Conservation (phyloP, 371 early-diverging fungal species). For the Dinochytrium kinnereticum region DNA sequence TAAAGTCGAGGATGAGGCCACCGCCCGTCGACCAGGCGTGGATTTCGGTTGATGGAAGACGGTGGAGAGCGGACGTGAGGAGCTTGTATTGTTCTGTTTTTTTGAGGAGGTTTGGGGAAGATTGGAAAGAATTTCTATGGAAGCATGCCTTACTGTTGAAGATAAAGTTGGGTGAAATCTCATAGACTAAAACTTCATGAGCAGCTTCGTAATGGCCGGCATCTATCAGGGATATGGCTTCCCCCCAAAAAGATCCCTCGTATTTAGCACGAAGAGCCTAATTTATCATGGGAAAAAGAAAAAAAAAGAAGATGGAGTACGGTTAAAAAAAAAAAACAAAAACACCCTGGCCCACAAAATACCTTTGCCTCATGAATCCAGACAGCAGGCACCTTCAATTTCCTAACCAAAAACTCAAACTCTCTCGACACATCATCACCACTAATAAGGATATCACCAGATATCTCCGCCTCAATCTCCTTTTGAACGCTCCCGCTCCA, state of each 20-base stretch:
- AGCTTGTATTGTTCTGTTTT: background rate
- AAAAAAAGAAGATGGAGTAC: background rate
- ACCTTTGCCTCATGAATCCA: slow-evolving; percentile 72
- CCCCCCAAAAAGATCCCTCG: slow-evolving; percentile 51
- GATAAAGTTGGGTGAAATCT: slow-evolving; percentile 31
- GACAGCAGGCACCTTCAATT: slow-evolving; percentile 55
- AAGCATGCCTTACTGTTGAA: slow-evolving; percentile 5
- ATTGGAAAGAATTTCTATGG: slow-evolving; percentile 6
- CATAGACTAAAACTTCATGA: slow-evolving; percentile 41
- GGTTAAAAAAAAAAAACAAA: background rate
- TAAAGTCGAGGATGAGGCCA: slow-evolving; percentile 35
- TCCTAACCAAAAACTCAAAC: slow-evolving; percentile 56
- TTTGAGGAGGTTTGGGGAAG: too few relatives aligned
- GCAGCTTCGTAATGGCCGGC: slow-evolving; percentile 45
- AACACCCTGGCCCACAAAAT: slow-evolving; percentile 8
- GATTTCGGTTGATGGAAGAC: slow-evolving; percentile 3
- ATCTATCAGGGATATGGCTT: slow-evolving; percentile 59
- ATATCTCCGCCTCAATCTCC: background rate
- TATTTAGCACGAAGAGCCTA: slow-evolving; percentile 67
- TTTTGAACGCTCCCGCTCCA: slow-evolving; percentile 36
- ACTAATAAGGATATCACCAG: too few relatives aligned
- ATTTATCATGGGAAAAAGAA: background rate
- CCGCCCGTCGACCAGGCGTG: slow-evolving; percentile 43
- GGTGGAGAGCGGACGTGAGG: background rate
- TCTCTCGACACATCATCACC: too few relatives aligned